phyloP scores from a whole-genome alignment of 148 eudicot species.

The Linanthus parryae region DNA sequence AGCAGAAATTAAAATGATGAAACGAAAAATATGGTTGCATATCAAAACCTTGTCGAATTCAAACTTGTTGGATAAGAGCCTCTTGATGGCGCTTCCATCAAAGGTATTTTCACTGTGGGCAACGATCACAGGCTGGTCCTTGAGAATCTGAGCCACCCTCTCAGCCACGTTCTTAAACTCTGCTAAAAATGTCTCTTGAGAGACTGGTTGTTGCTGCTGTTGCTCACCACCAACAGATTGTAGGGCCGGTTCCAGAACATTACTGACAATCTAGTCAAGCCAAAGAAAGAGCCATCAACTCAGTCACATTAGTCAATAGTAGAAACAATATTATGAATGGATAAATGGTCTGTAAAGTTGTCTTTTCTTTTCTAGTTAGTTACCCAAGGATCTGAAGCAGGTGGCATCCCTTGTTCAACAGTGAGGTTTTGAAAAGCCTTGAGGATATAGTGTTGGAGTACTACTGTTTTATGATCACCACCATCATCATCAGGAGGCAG shows the following conservation, averaged over 20 bases:
- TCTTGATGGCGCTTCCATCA: slow-evolving; percentile 71
- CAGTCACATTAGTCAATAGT: too few species aligned
- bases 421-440: slow-evolving; percentile 67
- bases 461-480: too few species aligned
- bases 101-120: slow-evolving; percentile 87
- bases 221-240: slow-evolving; percentile 22
- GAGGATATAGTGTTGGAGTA: slow-evolving; percentile 36
- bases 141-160: slow-evolving; percentile 51
- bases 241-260: slow-evolving; percentile 59
- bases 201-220: slow-evolving; percentile 22
- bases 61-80: slow-evolving; percentile 65
- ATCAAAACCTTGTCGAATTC: slow-evolving; percentile 96
- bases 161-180: slow-evolving; percentile 54
- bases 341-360: neutral
- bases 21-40: too few species aligned
- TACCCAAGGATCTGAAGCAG: slow-evolving; percentile 87
- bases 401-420: slow-evolving; percentile 89
- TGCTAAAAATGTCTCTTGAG: slow-evolving; percentile 56
- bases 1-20: too few species aligned
- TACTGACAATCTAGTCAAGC: slow-evolving; percentile 51
- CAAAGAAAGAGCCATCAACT: too few species aligned
- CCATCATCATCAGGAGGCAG: slow-evolving; percentile 33
- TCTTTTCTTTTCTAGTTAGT: neutral
- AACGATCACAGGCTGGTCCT: slow-evolving; percentile 85
- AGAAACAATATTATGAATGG: too few species aligned